A percentile compares a stretch with the other conserved stretches of the same genome.
Conservation (phyloP, 2,329 filamentous ascomycete genomes). For the Metarhizium humberi region DNA sequence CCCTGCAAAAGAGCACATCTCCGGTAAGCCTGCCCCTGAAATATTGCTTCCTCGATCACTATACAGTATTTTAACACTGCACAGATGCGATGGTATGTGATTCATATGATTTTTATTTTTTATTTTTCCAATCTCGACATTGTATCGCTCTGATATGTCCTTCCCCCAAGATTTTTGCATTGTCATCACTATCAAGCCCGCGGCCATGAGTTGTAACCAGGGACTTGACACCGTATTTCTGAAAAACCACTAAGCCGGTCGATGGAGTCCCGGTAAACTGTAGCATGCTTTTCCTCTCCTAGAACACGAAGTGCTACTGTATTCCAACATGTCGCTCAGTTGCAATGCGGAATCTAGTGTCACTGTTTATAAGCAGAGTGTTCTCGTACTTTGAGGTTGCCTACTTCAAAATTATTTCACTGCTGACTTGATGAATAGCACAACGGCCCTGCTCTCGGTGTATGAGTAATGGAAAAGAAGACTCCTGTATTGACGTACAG, state of each 20-base stretch:
- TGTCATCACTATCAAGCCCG: no score
- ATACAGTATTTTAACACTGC: background rate
- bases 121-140: background rate
- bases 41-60: background rate
- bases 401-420: background rate
- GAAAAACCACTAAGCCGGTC: no score
- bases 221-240: no score
- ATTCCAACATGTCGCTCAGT: background rate
- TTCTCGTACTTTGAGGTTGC: no score
- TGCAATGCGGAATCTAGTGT: background rate
- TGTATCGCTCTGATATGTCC: background rate
- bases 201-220: no score
- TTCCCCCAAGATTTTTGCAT: background rate
- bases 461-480: constrained; percentile 68
- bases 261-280: no score
- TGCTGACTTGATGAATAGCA: constrained; percentile 38
- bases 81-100: constrained; percentile 56
- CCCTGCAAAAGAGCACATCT: constrained; percentile 81
- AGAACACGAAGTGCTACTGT: no score
- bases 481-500: constrained; percentile 72
- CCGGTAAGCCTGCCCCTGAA: constrained; percentile 32
- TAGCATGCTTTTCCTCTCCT: no score
- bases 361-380: no score
- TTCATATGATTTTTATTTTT: background rate
- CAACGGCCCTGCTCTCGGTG: constrained; percentile 73